Base-by-base conservation (phyloP, 306 rosid genomes). In the Vicia sativa region DNA sequence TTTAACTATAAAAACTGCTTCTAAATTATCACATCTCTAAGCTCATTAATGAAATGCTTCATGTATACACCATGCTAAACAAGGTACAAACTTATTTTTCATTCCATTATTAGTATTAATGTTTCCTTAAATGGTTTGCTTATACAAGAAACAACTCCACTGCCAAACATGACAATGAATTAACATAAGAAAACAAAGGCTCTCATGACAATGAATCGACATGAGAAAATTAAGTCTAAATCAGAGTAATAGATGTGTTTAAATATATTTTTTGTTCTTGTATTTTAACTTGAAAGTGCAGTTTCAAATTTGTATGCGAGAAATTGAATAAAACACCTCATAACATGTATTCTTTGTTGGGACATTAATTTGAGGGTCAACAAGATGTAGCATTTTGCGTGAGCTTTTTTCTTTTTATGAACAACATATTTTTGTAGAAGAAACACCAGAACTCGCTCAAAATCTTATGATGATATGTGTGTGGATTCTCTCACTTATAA, bases 1-100 rank as follows among this genome's bases (percentile, higher is more conserved):
- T 48, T 48, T 48, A 48, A 48, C 55, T 49, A 49, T 49, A 49
- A 49, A 49, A 49, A 49, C 55, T 49, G 12, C 12, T 9, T 11
- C 13, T 49, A 18, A 18, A 49, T 18, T 18, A 49, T 49, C 26
- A 18, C 12, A 49, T 16, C 25, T 15, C 19, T 48, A 15, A 48
- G 12, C 55, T 48, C 26, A 48, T 48, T 9, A 48, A 48, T 15
- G 54, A 48, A 16, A 16, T 21, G 19, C 54, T 48, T 48, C 25
- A 48, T 48, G 25, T 48, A 16, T 10, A 15, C 25, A 48, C 9
- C 7, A 48, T 48, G 11, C 55, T 7, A 16, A 48, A 16, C 12
- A 48, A 48, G 54, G 54, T 48, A 48, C 2, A 48, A 8, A 15
- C 23, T n/a, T 46, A 46, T 9, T 15, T 46, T 46, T 46, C 4